A percentile compares a stretch with the other conserved stretches of the same genome.
phyloP scores from a whole-genome alignment of 345 rosid genomes.

The Populus ilicifolia region DNA sequence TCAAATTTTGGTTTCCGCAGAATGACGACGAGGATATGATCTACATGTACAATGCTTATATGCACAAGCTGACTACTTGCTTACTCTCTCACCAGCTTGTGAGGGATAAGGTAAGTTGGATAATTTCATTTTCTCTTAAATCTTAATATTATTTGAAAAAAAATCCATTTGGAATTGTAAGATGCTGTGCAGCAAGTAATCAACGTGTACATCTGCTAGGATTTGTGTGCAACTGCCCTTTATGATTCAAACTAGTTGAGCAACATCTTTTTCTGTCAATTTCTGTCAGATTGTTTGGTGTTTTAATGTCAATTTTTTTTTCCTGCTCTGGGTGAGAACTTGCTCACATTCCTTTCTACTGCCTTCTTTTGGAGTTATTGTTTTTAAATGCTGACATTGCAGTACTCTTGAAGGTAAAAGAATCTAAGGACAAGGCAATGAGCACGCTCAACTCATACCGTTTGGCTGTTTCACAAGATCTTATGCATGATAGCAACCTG shows the following conservation, averaged over 20 bases:
- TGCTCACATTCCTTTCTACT: no score
- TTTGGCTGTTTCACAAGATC: slow-evolving; percentile 44
- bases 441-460: slow-evolving; percentile 60
- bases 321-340: no score
- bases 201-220: background rate
- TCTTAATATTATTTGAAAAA: background rate
- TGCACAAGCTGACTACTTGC: slow-evolving; percentile 85
- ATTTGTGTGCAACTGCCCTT: background rate
- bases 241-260: background rate
- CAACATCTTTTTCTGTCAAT: no score
- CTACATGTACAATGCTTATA: slow-evolving; percentile 86
- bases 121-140: slow-evolving; percentile 5
- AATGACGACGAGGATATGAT: slow-evolving; percentile 82
- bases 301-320: no score
- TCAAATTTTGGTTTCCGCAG: slow-evolving; percentile 16
- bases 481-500: slow-evolving; percentile 44
- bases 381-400: slow-evolving; percentile 5
- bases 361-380: no score
- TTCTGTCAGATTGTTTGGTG: no score
- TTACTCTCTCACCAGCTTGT: slow-evolving; percentile 85
- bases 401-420: slow-evolving; percentile 59
- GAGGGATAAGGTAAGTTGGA: slow-evolving; percentile 73
- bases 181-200: background rate
- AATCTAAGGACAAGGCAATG: slow-evolving; percentile 90
- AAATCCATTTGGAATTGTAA: background rate